Percentiles rank a stretch among this genome's conserved stretches.
These are phyloP conservation scores for Tagetes patula DNA, from an alignment of 129 eudicot species.

Conservation along the genomic window DNA sequence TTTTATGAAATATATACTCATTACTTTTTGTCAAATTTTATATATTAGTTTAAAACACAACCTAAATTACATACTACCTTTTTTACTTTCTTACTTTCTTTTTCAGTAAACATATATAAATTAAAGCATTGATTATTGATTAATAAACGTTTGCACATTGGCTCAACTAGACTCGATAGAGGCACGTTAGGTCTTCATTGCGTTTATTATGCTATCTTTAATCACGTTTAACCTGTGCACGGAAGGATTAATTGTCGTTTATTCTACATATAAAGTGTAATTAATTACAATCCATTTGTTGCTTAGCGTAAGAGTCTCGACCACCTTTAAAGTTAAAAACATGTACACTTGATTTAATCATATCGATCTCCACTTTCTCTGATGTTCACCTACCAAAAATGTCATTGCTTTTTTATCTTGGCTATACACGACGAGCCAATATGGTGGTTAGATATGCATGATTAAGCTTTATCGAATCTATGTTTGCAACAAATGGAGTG, in stretches of 20 bases:
- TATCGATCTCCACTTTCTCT: background rate
- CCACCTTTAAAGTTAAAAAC: conserved; percentile 23
- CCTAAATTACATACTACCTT: no score
- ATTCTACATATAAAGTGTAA: background rate
- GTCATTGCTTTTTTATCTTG: conserved; percentile 6
- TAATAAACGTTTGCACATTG: background rate
- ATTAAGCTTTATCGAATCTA: conserved; percentile 20
- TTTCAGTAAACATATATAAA: no score
- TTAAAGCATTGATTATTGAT: background rate
- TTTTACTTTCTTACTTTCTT: no score
- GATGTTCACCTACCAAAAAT: conserved; percentile 18
- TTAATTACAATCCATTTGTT: background rate
- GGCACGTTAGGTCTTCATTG: background rate
- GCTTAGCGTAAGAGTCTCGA: conserved; percentile 19
- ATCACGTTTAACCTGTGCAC: background rate
- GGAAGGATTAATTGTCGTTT: background rate
- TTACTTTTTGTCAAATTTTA: no score
- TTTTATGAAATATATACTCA: background rate
- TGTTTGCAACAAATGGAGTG: conserved; percentile 30
- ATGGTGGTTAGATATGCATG: conserved; percentile 25
- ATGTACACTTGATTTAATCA: background rate
- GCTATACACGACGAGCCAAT: conserved; percentile 6
- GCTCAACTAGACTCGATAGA: background rate
- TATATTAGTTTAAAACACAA: no score
- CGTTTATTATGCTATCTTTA: background rate